A percentile compares a stretch with the other conserved stretches of the same genome.
Evolutionary conservation across 345 rosid genomes (phyloP).

Genomic region (Punica granatum): DNA sequence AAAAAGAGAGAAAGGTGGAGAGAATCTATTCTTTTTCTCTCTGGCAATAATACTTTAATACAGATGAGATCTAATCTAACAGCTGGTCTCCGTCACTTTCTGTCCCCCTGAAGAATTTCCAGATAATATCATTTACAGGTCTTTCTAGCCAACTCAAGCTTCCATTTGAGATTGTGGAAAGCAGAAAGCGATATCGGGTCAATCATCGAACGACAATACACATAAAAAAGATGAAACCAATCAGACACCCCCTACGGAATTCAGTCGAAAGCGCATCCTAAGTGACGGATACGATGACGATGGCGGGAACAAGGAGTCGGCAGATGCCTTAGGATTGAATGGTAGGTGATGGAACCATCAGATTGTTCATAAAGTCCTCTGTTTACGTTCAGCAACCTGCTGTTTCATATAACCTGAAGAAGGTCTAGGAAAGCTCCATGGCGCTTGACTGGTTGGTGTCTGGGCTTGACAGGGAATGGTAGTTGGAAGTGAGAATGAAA

Average conservation of each 20-base stretch:
- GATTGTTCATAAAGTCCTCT: neutral
- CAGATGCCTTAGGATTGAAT: neutral
- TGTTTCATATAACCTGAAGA: neutral
- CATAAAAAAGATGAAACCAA: neutral
- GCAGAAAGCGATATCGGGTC: constrained; percentile 1
- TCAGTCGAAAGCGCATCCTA: neutral
- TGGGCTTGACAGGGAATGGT: neutral
- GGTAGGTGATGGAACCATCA: neutral
- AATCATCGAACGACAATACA: neutral
- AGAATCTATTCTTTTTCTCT: neutral
- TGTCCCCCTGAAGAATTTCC: constrained; percentile 2
- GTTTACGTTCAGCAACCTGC: neutral
- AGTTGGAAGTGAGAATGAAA: neutral
- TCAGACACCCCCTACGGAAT: neutral
- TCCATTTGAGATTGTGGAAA: constrained; percentile 1
- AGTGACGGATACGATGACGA: neutral
- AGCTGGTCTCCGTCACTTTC: constrained; percentile 1
- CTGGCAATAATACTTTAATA: neutral
- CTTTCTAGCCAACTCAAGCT: neutral
- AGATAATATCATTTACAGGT: neutral
- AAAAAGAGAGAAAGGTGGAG: neutral
- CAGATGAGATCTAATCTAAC: constrained; percentile 2
- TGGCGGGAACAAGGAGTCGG: neutral
- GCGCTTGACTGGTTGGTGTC: neutral
- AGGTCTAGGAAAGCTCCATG: neutral